Conservation (phyloP, 2,329 filamentous ascomycete species). For the Penicillium sp. region DNA sequence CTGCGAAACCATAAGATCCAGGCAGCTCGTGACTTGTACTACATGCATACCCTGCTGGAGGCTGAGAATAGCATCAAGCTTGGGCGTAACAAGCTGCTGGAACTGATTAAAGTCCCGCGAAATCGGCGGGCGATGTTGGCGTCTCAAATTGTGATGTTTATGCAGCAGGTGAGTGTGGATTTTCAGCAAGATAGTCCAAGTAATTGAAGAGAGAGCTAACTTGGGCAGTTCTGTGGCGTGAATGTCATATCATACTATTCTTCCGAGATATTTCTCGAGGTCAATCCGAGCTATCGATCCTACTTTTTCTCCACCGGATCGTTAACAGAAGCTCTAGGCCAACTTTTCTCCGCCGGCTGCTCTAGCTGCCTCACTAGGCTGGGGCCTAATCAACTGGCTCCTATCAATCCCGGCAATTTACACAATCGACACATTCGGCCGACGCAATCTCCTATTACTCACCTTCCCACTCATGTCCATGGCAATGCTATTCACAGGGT, state of each 20-base stretch:
- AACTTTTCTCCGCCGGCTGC: conserved; percentile 50
- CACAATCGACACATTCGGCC: conserved; percentile 67
- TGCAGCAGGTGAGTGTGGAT: conserved; percentile 54
- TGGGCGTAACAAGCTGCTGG: conserved; percentile 51
- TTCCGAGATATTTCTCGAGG: conserved; percentile 55
- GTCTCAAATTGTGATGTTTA: conserved; percentile 64
- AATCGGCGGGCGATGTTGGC: conserved; percentile 61
- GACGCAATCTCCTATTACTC: conserved; percentile 60
- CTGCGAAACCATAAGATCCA: conserved; percentile 44
- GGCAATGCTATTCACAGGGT: conserved; percentile 52
- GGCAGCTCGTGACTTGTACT: conserved; percentile 46
- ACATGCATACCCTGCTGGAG: conserved; percentile 54
- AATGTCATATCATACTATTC: conserved; percentile 62
- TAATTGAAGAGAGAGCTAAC: background rate
- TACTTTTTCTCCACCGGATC: background rate
- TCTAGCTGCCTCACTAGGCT: conserved; percentile 57
- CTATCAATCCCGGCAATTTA: conserved; percentile 63
- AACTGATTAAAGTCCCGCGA: conserved; percentile 59
- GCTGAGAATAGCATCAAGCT: conserved; percentile 57
- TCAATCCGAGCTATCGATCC: background rate
- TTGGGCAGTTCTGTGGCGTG: conserved; percentile 42
- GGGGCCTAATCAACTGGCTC: conserved; percentile 63
- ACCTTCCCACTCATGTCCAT: conserved; percentile 64
- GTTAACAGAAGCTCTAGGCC: conserved; percentile 29
- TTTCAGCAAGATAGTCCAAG: background rate